Evolutionary conservation across 2,329 filamentous ascomycete species (phyloP).

Genomic region (Drechslerella stenobrocha): DNA sequence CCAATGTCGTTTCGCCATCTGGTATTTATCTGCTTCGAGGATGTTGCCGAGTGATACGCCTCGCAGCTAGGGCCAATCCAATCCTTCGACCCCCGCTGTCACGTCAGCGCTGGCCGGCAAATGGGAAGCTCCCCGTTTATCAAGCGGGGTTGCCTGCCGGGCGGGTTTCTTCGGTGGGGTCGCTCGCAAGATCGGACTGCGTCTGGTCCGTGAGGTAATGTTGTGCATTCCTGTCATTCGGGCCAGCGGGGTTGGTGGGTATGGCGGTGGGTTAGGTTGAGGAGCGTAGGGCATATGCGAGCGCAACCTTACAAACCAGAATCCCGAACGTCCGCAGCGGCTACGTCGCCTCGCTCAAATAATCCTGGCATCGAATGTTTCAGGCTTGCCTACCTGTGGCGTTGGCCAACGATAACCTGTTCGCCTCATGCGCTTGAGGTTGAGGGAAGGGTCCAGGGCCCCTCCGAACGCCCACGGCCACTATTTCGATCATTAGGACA

Average conservation of each 20-base stretch:
- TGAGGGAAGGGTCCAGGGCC: neutral
- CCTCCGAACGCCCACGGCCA: neutral
- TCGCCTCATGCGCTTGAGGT: constrained; percentile 1
- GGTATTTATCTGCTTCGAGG: too few relatives aligned
- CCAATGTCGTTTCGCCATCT: neutral
- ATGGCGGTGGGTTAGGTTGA: constrained; percentile 28
- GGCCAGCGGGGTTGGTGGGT: constrained; percentile 8
- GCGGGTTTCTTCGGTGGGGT: neutral
- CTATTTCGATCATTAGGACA: neutral
- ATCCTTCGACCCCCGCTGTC: neutral
- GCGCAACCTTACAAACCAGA: constrained; percentile 12
- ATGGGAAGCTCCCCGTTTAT: neutral
- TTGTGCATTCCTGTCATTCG: constrained; percentile 1
- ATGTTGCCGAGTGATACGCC: neutral
- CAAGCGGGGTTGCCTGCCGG: neutral
- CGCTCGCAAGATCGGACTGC: neutral
- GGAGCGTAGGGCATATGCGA: constrained; percentile 41
- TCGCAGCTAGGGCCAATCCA: neutral
- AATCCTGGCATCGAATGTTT: constrained; percentile 39
- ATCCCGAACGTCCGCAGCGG: constrained; percentile 30
- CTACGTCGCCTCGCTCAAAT: constrained; percentile 26
- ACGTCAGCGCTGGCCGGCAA: too few relatives aligned
- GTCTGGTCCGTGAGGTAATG: constrained; percentile 5
- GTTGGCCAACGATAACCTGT: constrained; percentile 5
- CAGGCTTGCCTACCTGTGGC: constrained; percentile 9